These are phyloP conservation scores for Hevea brasiliensis DNA, from an alignment of 345 rosid genomes.

Conservation along the genomic window DNA sequence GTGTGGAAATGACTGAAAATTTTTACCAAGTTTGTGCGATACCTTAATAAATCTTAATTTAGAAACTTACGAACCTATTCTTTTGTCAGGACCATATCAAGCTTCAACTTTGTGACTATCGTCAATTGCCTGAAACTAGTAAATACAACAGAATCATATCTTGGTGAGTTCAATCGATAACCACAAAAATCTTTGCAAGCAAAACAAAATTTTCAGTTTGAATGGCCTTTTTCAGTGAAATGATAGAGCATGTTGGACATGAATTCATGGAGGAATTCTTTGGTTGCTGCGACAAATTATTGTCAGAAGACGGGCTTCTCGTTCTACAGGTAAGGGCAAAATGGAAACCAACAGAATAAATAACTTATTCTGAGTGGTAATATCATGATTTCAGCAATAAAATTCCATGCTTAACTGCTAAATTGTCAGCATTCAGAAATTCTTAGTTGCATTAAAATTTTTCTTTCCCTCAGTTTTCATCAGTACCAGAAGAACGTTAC, in stretches of 20 bases:
- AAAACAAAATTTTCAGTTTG: too few species aligned
- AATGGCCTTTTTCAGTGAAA: constrained; percentile 52
- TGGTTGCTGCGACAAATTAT: constrained; percentile 60
- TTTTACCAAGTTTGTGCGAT: too few species aligned
- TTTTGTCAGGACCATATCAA: constrained; percentile 52
- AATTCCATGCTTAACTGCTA: background rate
- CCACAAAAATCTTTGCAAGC: too few species aligned
- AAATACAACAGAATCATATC: constrained; percentile 81
- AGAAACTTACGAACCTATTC: background rate
- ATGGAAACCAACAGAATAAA: background rate
- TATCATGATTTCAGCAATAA: background rate
- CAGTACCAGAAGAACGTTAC: constrained; percentile 29
- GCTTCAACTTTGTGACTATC: constrained; percentile 71
- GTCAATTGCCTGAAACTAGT: constrained; percentile 48
- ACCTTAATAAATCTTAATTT: too few species aligned
- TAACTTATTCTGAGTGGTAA: too few species aligned
- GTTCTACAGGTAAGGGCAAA: constrained; percentile 66
- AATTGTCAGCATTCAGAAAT: too few species aligned
- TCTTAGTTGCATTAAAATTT: background rate
- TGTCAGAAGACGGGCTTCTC: constrained; percentile 69
- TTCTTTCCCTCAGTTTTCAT: constrained; percentile 42
- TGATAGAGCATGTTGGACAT: constrained; percentile 90
- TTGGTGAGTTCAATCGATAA: constrained; percentile 44
- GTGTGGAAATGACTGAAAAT: too few species aligned
- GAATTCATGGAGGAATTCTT: constrained; percentile 88